Percentiles rank a stretch among this genome's conserved stretches.
Conservation (phyloP, 768 basidiomycete species). For the Suillus sp. region DNA sequence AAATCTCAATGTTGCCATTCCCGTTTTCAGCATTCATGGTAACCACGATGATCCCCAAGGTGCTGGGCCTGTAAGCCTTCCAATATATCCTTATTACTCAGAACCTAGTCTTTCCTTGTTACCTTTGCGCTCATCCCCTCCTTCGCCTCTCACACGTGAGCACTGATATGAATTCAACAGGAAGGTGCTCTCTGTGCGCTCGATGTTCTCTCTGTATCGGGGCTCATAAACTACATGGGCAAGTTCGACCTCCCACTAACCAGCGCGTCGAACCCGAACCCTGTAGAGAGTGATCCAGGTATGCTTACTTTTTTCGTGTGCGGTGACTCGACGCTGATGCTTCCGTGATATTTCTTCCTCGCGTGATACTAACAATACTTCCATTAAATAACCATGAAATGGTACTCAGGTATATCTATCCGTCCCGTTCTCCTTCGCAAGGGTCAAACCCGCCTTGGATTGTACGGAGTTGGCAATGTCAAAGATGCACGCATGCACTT, state of each 20-base stretch:
- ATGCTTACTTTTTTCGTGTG: not conserved
- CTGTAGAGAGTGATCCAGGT: not conserved
- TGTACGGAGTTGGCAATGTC: conserved; percentile 97
- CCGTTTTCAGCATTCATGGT: conserved; percentile 98
- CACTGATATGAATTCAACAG: conserved; percentile 40
- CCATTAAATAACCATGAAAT: conserved; percentile 38
- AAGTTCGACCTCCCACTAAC: conserved; percentile 86
- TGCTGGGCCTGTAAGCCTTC: conserved; percentile 72
- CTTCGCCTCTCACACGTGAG: not conserved
- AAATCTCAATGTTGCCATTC: conserved; percentile 94
- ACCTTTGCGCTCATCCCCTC: not conserved
- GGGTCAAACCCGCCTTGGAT: conserved; percentile 81
- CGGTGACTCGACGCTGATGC: not conserved
- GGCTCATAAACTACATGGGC: conserved; percentile 97
- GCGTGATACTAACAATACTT: not conserved
- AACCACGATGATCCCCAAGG: conserved; percentile 99
- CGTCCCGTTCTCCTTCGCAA: conserved; percentile 90
- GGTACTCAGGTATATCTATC: conserved; percentile 75
- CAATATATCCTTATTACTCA: too few relatives aligned
- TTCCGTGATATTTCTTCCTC: not conserved
- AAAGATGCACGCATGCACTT: conserved; percentile 97
- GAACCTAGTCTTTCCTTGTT: not conserved
- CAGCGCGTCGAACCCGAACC: conserved; percentile 45
- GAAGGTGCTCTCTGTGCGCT: conserved; percentile 95
- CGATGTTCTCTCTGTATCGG: conserved; percentile 91